phyloP scores from a whole-genome alignment of 805 yeast genomes.

The Debaryomyces tyrocola region DNA sequence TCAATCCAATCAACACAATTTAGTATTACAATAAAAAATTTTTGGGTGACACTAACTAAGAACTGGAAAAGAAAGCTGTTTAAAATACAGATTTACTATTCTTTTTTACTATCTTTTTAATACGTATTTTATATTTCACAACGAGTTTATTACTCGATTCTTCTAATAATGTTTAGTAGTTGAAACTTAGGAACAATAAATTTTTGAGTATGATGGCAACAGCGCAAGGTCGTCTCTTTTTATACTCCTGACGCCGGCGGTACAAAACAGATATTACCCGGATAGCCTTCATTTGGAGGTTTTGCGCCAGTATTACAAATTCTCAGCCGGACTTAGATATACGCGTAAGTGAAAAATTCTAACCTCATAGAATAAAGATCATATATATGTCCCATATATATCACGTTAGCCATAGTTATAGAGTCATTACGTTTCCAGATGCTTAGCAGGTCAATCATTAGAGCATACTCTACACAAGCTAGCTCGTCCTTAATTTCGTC shows the following conservation, averaged over 20 bases:
- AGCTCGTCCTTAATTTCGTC: slow-evolving; percentile 31
- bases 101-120: neutral
- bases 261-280: slow-evolving; percentile 1
- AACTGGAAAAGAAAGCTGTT: neutral
- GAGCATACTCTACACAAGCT: slow-evolving; percentile 14
- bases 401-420: too few relatives aligned
- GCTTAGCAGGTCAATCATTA: slow-evolving; percentile 8
- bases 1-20: slow-evolving; percentile 1
- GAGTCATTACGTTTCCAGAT: neutral
- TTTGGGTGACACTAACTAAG: neutral
- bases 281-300: neutral
- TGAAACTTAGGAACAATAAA: too few relatives aligned
- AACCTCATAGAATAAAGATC: slow-evolving; percentile 2
- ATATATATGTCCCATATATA: too few relatives aligned
- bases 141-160: neutral
- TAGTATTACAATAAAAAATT: neutral
- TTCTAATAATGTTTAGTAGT: too few relatives aligned
- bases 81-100: neutral
- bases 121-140: neutral
- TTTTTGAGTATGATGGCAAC: too few relatives aligned
- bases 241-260: neutral
- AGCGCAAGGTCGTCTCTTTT: neutral
- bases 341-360: slow-evolving; percentile 17
- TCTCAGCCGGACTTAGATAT: slow-evolving; percentile 6
- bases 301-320: neutral